Evolutionary conservation across 2,329 filamentous ascomycete species (phyloP), one percentile per base, ranked within the genome.

Genomic region (Cercospora sojina): DNA sequence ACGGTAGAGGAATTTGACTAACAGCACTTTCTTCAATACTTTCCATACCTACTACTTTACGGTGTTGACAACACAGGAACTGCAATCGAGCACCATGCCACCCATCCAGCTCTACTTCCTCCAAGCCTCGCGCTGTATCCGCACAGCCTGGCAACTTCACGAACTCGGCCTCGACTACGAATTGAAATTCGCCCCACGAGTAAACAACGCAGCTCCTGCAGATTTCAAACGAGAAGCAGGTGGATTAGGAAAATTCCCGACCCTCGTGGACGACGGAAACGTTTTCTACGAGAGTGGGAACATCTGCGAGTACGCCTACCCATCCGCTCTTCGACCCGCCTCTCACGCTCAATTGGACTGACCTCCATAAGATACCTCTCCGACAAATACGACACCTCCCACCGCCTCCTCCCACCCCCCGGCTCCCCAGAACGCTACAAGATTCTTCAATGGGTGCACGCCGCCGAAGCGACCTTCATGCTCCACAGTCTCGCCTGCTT

Each of bases 91-190:
- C 29, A 59, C 10, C n/a, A 64, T 67, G 66, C 47, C 67, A 49
- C 5, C 41, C 20, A 81, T 83, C 59, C 83, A 79, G 1, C 78
- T 84, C 31, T 82, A 78, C 72, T 83, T 83, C 70, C 78, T 84
- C 9, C 80, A 83, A 74, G 79, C 80, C 56, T 83, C 82, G 2
- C 77, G 80, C 63, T 77, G 73, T 62, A 82, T 82, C 57, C 79
- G 80, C 16, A 79, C 76, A 38, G 81, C 82, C 56, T 83, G 81
- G 82, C 77, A 83, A 5, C 77, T 83, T 5, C 79, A 82, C 67
- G 81, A 83, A 64, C 76, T 83, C 0, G 73, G 73, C 5, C 76
- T 82, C 5, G 73, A 78, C 20, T 84, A 83, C 68, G 75, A 77
- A 9, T 63, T 81, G 61, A 77, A 79, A 31, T 81, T 80, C 69